phyloP scores from a whole-genome alignment of 148 eudicot genomes.

The Pharnaceum exiguum region DNA sequence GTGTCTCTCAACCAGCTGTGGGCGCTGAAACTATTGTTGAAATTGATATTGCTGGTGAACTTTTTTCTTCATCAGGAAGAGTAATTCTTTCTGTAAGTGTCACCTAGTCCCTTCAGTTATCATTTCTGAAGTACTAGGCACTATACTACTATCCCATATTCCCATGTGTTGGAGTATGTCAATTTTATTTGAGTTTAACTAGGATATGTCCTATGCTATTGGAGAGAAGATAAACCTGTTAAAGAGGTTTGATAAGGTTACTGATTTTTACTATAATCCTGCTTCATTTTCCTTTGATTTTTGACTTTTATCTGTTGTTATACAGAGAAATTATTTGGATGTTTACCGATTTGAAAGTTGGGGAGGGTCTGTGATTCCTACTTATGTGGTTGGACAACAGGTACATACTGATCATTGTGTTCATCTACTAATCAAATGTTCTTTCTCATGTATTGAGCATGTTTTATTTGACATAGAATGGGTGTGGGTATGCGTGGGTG shows the following conservation, averaged over 20 bases:
- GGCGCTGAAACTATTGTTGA: constrained; percentile 97
- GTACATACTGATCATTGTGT: constrained; percentile 26
- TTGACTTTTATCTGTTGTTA: constrained; percentile 18
- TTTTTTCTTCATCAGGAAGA: constrained; percentile 83
- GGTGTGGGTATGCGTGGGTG: no score
- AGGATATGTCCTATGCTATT: no score
- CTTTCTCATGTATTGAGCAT: no score
- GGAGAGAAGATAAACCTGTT: no score
- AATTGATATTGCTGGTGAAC: constrained; percentile 87
- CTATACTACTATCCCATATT: background rate
- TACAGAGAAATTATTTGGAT: constrained; percentile 91
- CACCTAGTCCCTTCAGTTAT: background rate
- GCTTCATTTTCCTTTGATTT: constrained; percentile 3
- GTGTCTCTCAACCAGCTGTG: constrained; percentile 96
- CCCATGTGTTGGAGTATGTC: background rate
- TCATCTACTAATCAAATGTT: background rate
- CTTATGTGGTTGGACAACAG: constrained; percentile 79
- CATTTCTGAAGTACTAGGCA: background rate
- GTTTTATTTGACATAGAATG: no score
- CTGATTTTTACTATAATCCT: no score
- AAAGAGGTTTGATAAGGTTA: no score
- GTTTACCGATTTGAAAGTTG: constrained; percentile 81
- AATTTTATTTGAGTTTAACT: background rate
- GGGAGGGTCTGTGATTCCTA: constrained; percentile 90
- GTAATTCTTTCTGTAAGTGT: constrained; percentile 63